Percentiles rank a stretch among this genome's conserved stretches.
These are phyloP conservation scores for Plantago elongata DNA, from an alignment of 257 asterid genomes.

Conservation along the genomic window DNA sequence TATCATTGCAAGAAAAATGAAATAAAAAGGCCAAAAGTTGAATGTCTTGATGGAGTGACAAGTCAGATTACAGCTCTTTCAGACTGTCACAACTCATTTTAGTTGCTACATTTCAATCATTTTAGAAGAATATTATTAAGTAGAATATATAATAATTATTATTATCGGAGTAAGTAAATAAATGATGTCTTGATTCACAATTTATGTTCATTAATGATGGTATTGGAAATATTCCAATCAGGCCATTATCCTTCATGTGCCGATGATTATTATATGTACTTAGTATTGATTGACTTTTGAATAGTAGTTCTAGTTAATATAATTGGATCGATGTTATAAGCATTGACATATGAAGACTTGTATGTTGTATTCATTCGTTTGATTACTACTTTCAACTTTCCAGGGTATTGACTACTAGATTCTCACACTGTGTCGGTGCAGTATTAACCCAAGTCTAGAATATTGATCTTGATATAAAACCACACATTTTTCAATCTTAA, in stretches of 20 bases:
- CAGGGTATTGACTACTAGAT: background rate
- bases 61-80: too few relatives aligned
- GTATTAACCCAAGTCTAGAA: background rate
- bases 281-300: conserved; percentile 1
- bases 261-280: background rate
- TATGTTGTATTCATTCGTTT: background rate
- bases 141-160: too few relatives aligned
- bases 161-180: background rate
- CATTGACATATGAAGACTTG: conserved; percentile 10
- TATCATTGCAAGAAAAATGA: too few relatives aligned
- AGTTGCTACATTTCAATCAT: background rate
- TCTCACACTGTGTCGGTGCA: background rate
- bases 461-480: too few relatives aligned
- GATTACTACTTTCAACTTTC: background rate
- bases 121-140: background rate
- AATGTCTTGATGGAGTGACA: too few relatives aligned
- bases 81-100: conserved; percentile 1
- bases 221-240: background rate
- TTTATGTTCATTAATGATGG: conserved; percentile 3
- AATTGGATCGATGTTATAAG: background rate
- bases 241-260: background rate
- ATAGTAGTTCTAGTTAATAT: background rate
- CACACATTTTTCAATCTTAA: too few relatives aligned
- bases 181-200: background rate
- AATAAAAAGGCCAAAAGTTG: too few relatives aligned